Percentiles rank a stretch among this genome's conserved stretches.
Conservation (phyloP, 345 rosid genomes). For the rapeseed (Brassica napus) region DNA sequence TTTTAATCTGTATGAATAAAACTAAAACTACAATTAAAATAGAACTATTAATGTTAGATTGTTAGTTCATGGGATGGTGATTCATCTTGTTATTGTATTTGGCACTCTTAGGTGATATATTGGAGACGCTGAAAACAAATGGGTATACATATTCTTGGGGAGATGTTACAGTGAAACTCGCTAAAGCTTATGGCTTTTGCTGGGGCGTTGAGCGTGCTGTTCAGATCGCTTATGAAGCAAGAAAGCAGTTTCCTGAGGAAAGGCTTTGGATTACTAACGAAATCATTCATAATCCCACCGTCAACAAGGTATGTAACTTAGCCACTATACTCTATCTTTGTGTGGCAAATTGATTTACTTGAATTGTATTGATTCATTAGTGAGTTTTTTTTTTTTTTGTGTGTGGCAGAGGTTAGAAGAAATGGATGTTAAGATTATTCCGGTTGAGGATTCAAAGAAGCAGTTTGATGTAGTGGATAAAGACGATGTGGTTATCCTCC, state of each 20-base stretch:
- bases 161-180: constrained; percentile 76
- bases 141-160: constrained; percentile 79
- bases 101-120: constrained; percentile 61
- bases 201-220: constrained; percentile 99
- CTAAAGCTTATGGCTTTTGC: constrained; percentile 85
- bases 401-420: constrained; percentile 75
- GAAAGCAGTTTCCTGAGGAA: constrained; percentile 75
- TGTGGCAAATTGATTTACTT: not conserved
- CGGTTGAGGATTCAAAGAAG: constrained; percentile 69
- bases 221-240: constrained; percentile 96
- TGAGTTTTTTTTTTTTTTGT: not conserved
- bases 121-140: constrained; percentile 79
- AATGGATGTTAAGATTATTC: constrained; percentile 72
- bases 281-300: constrained; percentile 91
- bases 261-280: constrained; percentile 94
- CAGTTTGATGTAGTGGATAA: constrained; percentile 71
- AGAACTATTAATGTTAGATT: too few relatives aligned
- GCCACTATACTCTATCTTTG: not conserved
- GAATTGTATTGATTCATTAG: not conserved
- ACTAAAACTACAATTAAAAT: too few relatives aligned
- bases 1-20: too few relatives aligned
- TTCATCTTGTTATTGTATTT: constrained; percentile 23
- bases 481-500: constrained; percentile 92
- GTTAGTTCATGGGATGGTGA: not conserved
- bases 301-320: constrained; percentile 49